A percentile compares a stretch with the other conserved stretches of the same genome.
phyloP scores from a whole-genome alignment of 1,284 basidiomycete genomes.

The Clitocybe nebularis region DNA sequence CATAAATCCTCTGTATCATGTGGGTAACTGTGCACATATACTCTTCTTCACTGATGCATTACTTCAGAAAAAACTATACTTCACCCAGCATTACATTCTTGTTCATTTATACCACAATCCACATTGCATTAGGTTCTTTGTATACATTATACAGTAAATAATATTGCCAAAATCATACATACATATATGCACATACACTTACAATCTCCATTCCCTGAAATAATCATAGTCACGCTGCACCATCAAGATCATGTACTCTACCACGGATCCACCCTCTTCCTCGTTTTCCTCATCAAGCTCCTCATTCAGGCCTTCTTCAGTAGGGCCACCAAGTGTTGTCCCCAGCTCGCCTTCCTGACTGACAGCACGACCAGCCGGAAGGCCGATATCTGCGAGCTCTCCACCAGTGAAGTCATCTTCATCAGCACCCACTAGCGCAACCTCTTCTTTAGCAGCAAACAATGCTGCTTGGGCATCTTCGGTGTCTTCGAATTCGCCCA shows the following conservation, averaged over 20 bases:
- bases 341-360: constrained; percentile 31
- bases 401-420: constrained; percentile 67
- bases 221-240: constrained; percentile 75
- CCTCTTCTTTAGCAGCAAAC: constrained; percentile 74
- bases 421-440: constrained; percentile 69
- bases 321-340: constrained; percentile 22
- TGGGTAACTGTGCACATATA: not conserved
- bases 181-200: constrained; percentile 18
- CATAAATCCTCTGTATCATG: not conserved
- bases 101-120: not conserved
- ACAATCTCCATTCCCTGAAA: constrained; percentile 72
- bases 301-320: constrained; percentile 4
- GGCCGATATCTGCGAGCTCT: constrained; percentile 31
- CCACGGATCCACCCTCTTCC: constrained; percentile 56
- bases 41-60: not conserved
- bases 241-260: constrained; percentile 85
- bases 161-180: constrained; percentile 4
- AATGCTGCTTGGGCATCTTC: constrained; percentile 82
- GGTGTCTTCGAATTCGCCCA: constrained; percentile 87
- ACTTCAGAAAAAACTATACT: not conserved
- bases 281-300: constrained; percentile 36
- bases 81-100: not conserved
- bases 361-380: constrained; percentile 9
- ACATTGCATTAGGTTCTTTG: not conserved
- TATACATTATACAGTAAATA: constrained; percentile 4